Evolutionary conservation across 1,284 basidiomycete genomes (phyloP).

Genomic region (Austroboletus niveus): DNA sequence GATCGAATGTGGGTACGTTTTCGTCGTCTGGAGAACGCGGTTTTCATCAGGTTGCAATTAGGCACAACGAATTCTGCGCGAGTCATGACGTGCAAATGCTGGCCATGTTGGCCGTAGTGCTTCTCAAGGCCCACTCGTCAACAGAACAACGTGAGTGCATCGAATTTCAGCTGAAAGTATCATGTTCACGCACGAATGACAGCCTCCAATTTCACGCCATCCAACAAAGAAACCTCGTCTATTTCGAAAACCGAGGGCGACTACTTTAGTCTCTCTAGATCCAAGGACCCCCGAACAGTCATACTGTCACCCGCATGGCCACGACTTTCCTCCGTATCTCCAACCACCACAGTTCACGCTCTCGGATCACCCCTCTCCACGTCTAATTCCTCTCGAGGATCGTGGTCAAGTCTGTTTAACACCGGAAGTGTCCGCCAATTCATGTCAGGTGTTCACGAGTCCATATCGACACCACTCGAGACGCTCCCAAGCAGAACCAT

Average conservation of each 20-base stretch:
- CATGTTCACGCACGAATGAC: background rate
- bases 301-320: constrained; percentile 35
- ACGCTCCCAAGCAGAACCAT: constrained; percentile 20
- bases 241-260: constrained; percentile 33
- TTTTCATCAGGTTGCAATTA: constrained; percentile 32
- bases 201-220: constrained; percentile 14
- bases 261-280: constrained; percentile 48
- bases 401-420: constrained; percentile 75
- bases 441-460: constrained; percentile 54
- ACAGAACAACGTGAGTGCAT: constrained; percentile 27
- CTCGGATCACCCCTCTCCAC: constrained; percentile 37
- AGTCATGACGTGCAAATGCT: constrained; percentile 80
- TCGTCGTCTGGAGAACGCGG: background rate
- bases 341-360: constrained; percentile 34
- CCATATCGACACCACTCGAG: constrained; percentile 42
- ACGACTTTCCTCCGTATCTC: constrained; percentile 34
- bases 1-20: constrained; percentile 42
- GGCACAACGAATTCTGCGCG: constrained; percentile 62
- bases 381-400: constrained; percentile 62
- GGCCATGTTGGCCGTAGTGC: constrained; percentile 70
- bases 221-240: constrained; percentile 19
- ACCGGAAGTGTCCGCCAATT: constrained; percentile 62
- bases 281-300: constrained; percentile 30
- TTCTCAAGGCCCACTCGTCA: constrained; percentile 48
- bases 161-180: background rate